Evolutionary conservation across 73 alveolate species (phyloP).

Genomic region (Tetrahymena borealis): DNA sequence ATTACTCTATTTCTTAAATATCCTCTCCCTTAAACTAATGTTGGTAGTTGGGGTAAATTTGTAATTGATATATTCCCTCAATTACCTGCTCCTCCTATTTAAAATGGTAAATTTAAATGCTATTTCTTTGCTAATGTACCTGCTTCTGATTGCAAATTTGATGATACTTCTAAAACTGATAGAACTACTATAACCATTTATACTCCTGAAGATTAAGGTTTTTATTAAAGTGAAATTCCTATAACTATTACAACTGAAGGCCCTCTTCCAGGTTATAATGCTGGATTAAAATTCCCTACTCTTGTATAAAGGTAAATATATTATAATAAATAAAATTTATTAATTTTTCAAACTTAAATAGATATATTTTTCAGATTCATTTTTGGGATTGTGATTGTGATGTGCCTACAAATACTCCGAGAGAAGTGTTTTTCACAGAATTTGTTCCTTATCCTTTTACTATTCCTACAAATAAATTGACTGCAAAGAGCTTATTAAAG

Average conservation of each 20-base stretch:
- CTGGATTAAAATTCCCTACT: background rate
- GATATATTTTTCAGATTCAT: background rate
- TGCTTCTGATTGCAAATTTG: background rate
- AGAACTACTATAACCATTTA: background rate
- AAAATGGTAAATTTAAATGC: background rate
- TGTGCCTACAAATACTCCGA: background rate
- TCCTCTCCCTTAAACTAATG: background rate
- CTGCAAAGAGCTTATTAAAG: background rate
- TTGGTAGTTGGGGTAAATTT: background rate
- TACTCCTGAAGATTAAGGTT: background rate
- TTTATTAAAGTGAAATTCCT: background rate
- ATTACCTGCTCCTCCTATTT: background rate
- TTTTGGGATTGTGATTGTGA: background rate
- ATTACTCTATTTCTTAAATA: background rate
- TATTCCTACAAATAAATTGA: background rate
- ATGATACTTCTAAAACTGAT: background rate
- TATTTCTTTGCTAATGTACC: background rate
- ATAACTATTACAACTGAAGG: background rate
- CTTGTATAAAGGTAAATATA: background rate
- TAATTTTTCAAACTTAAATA: background rate
- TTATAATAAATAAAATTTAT: background rate
- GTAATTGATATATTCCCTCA: background rate
- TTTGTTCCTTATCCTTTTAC: background rate
- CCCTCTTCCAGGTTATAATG: background rate
- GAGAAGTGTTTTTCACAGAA: background rate